A percentile compares a stretch with the other conserved stretches of the same genome.
These are phyloP conservation scores for Xerocomus amazonicus DNA, from an alignment of 1,284 basidiomycete genomes.

Conservation along the genomic window DNA sequence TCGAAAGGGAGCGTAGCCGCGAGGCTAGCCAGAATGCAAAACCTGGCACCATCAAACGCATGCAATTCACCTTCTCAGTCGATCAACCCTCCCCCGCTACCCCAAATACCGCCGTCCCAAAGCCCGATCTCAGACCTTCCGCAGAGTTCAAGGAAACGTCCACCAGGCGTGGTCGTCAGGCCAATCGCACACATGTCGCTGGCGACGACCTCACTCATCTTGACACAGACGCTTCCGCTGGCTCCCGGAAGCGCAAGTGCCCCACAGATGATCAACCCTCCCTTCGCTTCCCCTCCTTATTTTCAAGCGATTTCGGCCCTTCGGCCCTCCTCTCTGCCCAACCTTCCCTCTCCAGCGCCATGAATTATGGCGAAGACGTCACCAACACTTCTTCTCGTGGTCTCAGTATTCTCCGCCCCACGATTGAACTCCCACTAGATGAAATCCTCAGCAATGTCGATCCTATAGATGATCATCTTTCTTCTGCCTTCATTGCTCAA, in stretches of 20 bases:
- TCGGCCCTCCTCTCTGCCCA: conserved; percentile 67
- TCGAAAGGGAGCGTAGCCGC: conserved; percentile 73
- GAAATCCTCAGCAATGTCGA: conserved; percentile 52
- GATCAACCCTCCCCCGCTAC: conserved; percentile 58
- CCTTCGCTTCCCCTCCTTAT: conserved; percentile 66
- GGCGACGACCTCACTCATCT: conserved; percentile 27
- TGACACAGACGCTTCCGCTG: conserved; percentile 32
- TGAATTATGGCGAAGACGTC: conserved; percentile 74
- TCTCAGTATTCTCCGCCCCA: conserved; percentile 67
- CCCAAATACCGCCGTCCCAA: conserved; percentile 45
- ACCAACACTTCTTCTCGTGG: conserved; percentile 44
- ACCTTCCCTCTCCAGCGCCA: conserved; percentile 58
- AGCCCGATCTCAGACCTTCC: conserved; percentile 67
- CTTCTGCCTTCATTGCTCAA: conserved; percentile 3
- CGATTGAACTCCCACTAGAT: conserved; percentile 76
- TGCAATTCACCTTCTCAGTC: conserved; percentile 82
- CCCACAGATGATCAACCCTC: conserved; percentile 25
- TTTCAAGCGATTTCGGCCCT: conserved; percentile 69
- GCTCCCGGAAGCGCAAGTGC: conserved; percentile 39
- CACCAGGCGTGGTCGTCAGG: conserved; percentile 38
- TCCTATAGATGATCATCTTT: conserved; percentile 16
- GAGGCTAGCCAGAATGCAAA: conserved; percentile 60
- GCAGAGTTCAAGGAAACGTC: conserved; percentile 57
- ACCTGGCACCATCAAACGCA: conserved; percentile 71
- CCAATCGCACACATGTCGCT: conserved; percentile 33